Base-by-base conservation (phyloP, 1,284 basidiomycete species). In the Sporisorium reilianum region DNA sequence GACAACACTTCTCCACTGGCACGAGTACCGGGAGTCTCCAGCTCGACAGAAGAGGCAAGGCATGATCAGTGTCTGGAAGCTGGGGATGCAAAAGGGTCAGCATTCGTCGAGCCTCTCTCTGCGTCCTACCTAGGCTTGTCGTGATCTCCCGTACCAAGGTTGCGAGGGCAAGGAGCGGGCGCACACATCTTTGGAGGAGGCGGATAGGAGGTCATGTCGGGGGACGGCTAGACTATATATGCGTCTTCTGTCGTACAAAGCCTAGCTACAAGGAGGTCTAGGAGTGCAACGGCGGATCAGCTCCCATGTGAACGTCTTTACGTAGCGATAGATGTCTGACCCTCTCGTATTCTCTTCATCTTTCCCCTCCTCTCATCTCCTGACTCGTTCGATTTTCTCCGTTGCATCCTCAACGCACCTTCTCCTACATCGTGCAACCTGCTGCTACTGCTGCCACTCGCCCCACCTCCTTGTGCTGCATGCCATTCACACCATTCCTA, bases 301-400 rank as follows among this genome's bases (percentile, higher is more conserved):
- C 26, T 20, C 3, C n/a, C 28, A 30, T 30, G 30, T 6, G 26
- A 30, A 30, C 0, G 28, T 16, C 12, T 4, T 14, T 26, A 11
- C 28, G 28, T 48, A 20, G 28, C 26, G 26, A 40, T 38, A 5
- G 36, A 51, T n/a, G 22, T 38, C 50, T 51, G 50, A 51, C 50
- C 22, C 50, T n/a, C 20, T 51, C 50, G 34, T 34, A 20, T 3
- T 46, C 54, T 55, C 30, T 55, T 20, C 14, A 26, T 55, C 41
- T 44, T 12, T 22, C 26, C 20, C 16, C 36, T 41, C 40, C 22
- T 30, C 38, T 44, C 53, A 5, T n/a, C 28, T 28, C 14, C 5
- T 44, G 16, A 18, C 52, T 44, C 11, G 23, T 20, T 44, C 25
- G n/a, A 20, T 8, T 10, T 44, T 12, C 25, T n/a, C 28, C 36